Percentiles rank a stretch among this genome's conserved stretches.
Conservation (phyloP, 2,329 filamentous ascomycete genomes). For the Aspergillus tubingensis region DNA sequence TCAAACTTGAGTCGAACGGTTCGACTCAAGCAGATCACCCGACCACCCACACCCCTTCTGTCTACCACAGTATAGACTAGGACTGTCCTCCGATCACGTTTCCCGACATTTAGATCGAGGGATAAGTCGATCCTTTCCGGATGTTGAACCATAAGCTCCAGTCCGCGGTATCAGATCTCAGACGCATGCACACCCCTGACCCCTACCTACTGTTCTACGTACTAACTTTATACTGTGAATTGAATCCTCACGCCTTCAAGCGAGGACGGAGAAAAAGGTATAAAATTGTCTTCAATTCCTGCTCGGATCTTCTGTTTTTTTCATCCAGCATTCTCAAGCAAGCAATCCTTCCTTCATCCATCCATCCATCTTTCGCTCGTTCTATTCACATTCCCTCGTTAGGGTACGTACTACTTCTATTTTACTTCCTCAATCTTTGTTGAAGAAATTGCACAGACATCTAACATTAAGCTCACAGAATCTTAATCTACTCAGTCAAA, state of each 20-base stretch:
- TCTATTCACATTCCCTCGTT: not conserved
- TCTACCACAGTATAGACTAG: not conserved
- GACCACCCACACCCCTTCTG: not conserved
- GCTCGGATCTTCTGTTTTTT: not conserved
- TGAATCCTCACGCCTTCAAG: not conserved
- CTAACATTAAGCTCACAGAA: not conserved
- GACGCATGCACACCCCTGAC: not conserved
- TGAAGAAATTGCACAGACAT: too few species aligned
- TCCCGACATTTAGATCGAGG: not conserved
- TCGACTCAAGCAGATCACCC: not conserved
- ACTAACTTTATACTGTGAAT: not conserved
- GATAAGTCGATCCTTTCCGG: not conserved
- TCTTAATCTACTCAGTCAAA: not conserved
- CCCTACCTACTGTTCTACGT: not conserved
- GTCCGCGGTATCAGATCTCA: constrained; percentile 2
- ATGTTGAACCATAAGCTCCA: not conserved
- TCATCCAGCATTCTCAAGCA: not conserved
- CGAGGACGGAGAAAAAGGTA: not conserved
- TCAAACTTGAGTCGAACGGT: not conserved
- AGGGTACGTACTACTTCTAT: not conserved
- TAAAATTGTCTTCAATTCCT: not conserved
- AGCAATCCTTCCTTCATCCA: not conserved
- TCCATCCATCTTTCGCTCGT: not conserved
- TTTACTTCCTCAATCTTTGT: too few species aligned
- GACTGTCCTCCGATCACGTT: not conserved